A percentile compares a stretch with the other conserved stretches of the same genome.
Evolutionary conservation across 139 green algal genomes (phyloP).

Genomic region (Protoeuglena noctilucae): DNA sequence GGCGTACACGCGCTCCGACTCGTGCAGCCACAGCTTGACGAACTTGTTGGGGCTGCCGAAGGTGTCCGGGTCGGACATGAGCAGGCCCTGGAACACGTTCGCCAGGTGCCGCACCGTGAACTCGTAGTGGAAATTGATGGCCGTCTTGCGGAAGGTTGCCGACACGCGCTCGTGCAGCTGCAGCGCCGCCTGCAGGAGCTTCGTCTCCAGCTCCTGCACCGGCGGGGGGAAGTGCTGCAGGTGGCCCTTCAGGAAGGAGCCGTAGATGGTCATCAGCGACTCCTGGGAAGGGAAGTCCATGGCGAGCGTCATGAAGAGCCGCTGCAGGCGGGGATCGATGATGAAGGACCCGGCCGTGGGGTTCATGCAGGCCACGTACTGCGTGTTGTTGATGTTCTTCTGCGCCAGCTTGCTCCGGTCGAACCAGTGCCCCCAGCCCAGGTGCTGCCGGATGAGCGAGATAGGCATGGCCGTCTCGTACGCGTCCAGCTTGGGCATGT

Average conservation of each 20-base stretch:
- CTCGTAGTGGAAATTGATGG: constrained; percentile 86
- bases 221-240: constrained; percentile 42
- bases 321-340: constrained; percentile 77
- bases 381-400: constrained; percentile 80
- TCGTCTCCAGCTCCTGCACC: constrained; percentile 44
- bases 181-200: constrained; percentile 65
- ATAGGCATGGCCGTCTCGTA: constrained; percentile 87
- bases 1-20: constrained; percentile 69
- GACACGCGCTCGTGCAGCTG: constrained; percentile 66
- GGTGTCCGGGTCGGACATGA: constrained; percentile 52
- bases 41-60: constrained; percentile 57
- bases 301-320: constrained; percentile 78
- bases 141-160: constrained; percentile 71
- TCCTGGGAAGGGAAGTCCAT: constrained; percentile 72
- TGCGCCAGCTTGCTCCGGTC: constrained; percentile 70
- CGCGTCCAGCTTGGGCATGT: constrained; percentile 73
- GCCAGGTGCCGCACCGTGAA: constrained; percentile 72
- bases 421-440: constrained; percentile 73
- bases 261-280: constrained; percentile 78
- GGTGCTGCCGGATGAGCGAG: constrained; percentile 73
- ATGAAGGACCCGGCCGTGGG: constrained; percentile 72
- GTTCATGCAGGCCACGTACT: constrained; percentile 82
- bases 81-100: constrained; percentile 75
- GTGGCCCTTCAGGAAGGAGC: constrained; percentile 62
- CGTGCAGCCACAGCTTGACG: constrained; percentile 73